Conservation (phyloP, 225 moss, liverwort and hornwort species). For the Antitrichia curtipendula region DNA sequence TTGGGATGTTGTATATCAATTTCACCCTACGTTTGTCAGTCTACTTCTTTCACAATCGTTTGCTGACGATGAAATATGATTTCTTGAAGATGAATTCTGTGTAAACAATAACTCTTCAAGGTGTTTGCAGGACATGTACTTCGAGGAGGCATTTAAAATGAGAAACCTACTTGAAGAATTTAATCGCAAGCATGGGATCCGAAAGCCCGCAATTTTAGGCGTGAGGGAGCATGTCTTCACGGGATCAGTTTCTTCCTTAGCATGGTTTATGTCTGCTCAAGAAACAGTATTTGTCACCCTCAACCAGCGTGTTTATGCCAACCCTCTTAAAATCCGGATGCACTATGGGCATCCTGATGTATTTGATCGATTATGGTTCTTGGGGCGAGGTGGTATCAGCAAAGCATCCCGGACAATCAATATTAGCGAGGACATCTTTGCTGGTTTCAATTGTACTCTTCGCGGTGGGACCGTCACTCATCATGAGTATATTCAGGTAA, state of each 20-base stretch:
- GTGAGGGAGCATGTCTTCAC: constrained; percentile 97
- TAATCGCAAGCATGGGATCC: constrained; percentile 46
- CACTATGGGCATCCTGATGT: constrained; percentile 99
- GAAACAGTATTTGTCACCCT: constrained; percentile 98
- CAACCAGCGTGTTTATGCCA: constrained; percentile 91
- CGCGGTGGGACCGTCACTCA: constrained; percentile 91
- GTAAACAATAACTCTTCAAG: background rate
- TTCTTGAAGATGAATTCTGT: background rate
- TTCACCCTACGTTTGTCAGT: background rate
- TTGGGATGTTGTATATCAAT: background rate
- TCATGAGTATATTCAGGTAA: constrained; percentile 95
- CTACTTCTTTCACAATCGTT: background rate
- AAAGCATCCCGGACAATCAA: constrained; percentile 89
- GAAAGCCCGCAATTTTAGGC: constrained; percentile 85
- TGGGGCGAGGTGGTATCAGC: constrained; percentile 92
- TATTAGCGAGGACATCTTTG: constrained; percentile 95
- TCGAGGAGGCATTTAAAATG: constrained; percentile 94
- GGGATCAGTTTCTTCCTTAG: constrained; percentile 93
- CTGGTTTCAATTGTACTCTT: constrained; percentile 87
- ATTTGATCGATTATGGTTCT: constrained; percentile 86
- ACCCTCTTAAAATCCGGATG: constrained; percentile 91
- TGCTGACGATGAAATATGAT: background rate
- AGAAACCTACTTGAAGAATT: constrained; percentile 93
- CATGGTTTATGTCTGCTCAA: constrained; percentile 97
- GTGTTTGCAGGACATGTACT: constrained; percentile 72